Conservation (phyloP, 371 early-diverging fungal species). For the Batkoa obscura region DNA sequence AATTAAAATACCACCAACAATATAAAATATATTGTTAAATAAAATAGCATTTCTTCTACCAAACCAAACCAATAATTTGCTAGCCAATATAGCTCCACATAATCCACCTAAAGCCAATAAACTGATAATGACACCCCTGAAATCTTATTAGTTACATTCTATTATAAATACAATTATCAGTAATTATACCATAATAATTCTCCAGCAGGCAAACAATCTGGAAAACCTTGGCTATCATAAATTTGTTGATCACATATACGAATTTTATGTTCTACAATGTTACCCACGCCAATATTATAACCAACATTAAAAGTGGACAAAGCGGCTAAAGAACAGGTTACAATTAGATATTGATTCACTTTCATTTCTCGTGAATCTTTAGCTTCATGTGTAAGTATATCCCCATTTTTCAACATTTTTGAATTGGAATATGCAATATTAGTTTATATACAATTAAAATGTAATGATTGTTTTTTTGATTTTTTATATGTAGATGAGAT, state of each 20-base stretch:
- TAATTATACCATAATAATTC: not conserved
- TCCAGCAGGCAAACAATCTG: not conserved
- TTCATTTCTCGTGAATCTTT: not conserved
- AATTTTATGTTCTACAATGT: not conserved
- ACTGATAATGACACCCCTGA: constrained; percentile 35
- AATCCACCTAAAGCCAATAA: constrained; percentile 55
- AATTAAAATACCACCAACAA: constrained; percentile 42
- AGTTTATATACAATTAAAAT: too few relatives aligned
- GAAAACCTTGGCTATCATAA: not conserved
- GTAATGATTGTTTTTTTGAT: too few relatives aligned
- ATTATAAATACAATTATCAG: not conserved
- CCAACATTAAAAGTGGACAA: not conserved
- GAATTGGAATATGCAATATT: too few relatives aligned
- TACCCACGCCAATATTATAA: not conserved
- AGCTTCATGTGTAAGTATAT: not conserved
- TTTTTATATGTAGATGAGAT: too few relatives aligned
- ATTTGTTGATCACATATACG: not conserved
- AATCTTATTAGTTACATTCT: not conserved
- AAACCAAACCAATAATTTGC: constrained; percentile 26
- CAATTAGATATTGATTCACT: not conserved
- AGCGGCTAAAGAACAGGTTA: not conserved
- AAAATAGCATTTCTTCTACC: constrained; percentile 52
- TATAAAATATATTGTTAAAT: constrained; percentile 34
- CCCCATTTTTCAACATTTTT: too few relatives aligned
- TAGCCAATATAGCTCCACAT: constrained; percentile 40